These are phyloP conservation scores for Pichia sp. DNA, from an alignment of 1,139 yeast genomes.

Conservation along the genomic window DNA sequence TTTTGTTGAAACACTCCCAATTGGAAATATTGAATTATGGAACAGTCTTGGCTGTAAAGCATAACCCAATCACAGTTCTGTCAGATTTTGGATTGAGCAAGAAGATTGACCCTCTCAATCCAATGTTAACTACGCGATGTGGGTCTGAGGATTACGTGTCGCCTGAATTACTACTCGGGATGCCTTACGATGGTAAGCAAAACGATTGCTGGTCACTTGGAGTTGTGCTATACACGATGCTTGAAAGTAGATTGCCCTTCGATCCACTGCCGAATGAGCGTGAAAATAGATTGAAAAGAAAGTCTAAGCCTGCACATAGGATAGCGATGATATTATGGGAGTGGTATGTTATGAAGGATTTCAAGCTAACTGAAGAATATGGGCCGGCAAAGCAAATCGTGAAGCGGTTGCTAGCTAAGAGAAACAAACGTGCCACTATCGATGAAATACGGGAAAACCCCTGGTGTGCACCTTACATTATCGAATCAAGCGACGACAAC, in stretches of 20 bases:
- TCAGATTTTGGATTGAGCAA: constrained; percentile 90
- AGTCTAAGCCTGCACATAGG: constrained; percentile 72
- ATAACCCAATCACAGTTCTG: constrained; percentile 50
- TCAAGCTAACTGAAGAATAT: constrained; percentile 18
- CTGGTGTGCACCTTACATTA: constrained; percentile 20
- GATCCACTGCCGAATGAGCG: constrained; percentile 55
- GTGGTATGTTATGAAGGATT: constrained; percentile 54
- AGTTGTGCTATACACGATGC: constrained; percentile 73
- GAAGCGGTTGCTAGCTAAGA: constrained; percentile 46
- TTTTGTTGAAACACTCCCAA: constrained; percentile 45
- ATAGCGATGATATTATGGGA: constrained; percentile 92
- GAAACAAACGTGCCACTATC: constrained; percentile 46
- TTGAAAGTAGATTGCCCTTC: constrained; percentile 86
- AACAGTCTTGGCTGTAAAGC: constrained; percentile 22
- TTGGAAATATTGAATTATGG: constrained; percentile 28
- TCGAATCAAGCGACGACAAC: background rate
- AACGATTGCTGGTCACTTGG: constrained; percentile 96
- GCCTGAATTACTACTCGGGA: constrained; percentile 86
- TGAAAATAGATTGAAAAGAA: constrained; percentile 31
- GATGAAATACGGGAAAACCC: constrained; percentile 25
- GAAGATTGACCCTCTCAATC: constrained; percentile 51
- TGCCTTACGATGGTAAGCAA: constrained; percentile 82
- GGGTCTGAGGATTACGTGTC: constrained; percentile 96
- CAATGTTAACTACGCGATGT: constrained; percentile 76
- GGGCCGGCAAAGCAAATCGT: constrained; percentile 49